Percentiles rank a stretch among this genome's conserved stretches.
Conservation (phyloP, 2,329 filamentous ascomycete genomes). For the Chaetomiaceae sp. region DNA sequence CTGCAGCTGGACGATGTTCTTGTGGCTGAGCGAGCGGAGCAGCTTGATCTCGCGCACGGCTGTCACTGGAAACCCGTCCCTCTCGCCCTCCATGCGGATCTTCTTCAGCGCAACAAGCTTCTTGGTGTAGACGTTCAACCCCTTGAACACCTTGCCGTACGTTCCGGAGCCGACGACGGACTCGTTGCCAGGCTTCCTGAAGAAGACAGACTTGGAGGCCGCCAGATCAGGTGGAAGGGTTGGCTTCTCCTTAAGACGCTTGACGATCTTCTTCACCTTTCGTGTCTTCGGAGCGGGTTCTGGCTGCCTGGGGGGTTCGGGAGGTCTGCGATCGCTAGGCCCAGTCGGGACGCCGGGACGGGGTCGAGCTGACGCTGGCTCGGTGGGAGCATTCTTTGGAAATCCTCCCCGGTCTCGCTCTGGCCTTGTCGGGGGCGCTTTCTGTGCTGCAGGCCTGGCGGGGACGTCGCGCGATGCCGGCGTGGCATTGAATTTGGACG, state of each 20-base stretch:
- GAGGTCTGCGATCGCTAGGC: conserved; percentile 24
- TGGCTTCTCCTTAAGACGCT: conserved; percentile 66
- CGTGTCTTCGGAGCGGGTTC: conserved; percentile 49
- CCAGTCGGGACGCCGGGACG: conserved; percentile 16
- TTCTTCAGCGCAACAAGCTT: conserved; percentile 80
- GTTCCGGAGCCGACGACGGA: conserved; percentile 94
- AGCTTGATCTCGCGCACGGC: conserved; percentile 89
- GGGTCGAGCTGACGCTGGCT: conserved; percentile 48
- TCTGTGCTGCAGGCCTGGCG: conserved; percentile 29
- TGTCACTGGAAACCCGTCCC: conserved; percentile 86
- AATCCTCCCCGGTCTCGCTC: conserved; percentile 22
- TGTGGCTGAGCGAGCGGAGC: conserved; percentile 77
- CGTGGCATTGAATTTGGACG: conserved; percentile 63
- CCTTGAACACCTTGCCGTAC: conserved; percentile 94
- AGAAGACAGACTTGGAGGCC: conserved; percentile 84
- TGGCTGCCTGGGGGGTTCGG: conserved; percentile 32
- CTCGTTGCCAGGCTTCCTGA: conserved; percentile 92
- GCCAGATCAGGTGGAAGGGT: conserved; percentile 67
- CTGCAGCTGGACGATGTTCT: conserved; percentile 75
- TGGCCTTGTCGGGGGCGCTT: conserved; percentile 27
- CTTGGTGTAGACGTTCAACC: conserved; percentile 86
- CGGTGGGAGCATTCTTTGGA: conserved; percentile 32
- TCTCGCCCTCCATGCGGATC: conserved; percentile 89
- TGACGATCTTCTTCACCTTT: conserved; percentile 64
- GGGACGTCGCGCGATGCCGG: conserved; percentile 43